phyloP scores from a whole-genome alignment of 345 rosid species.

The Trapa bicornis region DNA sequence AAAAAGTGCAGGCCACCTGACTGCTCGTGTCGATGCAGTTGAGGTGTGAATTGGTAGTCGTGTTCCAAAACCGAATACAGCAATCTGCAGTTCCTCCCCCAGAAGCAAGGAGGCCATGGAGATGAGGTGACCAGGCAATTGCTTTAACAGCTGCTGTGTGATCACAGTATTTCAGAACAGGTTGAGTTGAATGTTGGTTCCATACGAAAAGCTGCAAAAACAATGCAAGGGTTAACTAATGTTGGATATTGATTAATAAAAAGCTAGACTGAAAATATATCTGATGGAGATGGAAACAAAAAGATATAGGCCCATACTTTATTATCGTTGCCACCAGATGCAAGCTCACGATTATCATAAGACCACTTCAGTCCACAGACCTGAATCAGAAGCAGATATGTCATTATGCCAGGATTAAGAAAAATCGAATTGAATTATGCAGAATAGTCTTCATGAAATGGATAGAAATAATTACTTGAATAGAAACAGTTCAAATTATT shows the following conservation, averaged over 20 bases:
- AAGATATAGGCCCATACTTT: conserved; percentile 31
- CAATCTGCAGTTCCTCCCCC: conserved; percentile 98
- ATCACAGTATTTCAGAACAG: conserved; percentile 76
- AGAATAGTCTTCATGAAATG: no score
- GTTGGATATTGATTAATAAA: no score
- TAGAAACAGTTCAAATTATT: no score
- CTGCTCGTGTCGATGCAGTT: conserved; percentile 88
- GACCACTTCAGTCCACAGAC: conserved; percentile 98
- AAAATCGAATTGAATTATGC: no score
- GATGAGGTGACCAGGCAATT: conserved; percentile 98
- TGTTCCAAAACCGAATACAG: conserved; percentile 99
- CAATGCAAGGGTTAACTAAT: neutral
- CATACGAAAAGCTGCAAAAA: conserved; percentile 71
- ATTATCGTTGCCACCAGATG: conserved; percentile 97
- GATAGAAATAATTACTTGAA: neutral
- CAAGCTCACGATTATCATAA: conserved; percentile 84
- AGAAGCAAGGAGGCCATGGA: conserved; percentile 91
- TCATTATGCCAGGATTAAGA: neutral
- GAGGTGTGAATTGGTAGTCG: conserved; percentile 75
- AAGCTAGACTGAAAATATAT: no score
- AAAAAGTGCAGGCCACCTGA: conserved; percentile 35
- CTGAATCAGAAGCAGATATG: conserved; percentile 20
- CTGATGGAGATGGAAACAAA: neutral
- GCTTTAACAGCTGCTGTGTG: conserved; percentile 99
- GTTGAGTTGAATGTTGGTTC: conserved; percentile 93